These are phyloP conservation scores for Trichoderma sp. DNA, from an alignment of 2,329 filamentous ascomycete species.

Conservation along the genomic window DNA sequence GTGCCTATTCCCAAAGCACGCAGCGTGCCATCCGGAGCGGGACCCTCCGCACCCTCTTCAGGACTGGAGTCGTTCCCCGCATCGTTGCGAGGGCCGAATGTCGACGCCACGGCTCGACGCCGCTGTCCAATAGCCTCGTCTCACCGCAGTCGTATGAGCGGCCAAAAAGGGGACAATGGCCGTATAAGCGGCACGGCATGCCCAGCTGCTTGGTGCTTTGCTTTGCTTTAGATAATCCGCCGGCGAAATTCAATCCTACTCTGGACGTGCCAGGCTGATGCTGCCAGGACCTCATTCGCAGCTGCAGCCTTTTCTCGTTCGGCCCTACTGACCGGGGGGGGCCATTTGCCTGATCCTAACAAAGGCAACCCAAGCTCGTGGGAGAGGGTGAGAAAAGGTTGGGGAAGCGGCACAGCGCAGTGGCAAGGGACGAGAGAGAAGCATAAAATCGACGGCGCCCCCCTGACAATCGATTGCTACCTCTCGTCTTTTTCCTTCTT, in stretches of 20 bases:
- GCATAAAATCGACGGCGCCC: conserved; percentile 15
- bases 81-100: conserved; percentile 16
- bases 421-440: conserved; percentile 1
- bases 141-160: conserved; percentile 8
- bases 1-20: conserved; percentile 6
- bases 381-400: not conserved
- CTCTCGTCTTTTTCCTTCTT: not conserved
- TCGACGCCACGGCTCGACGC: conserved; percentile 9
- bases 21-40: not conserved
- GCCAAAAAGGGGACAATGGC: not conserved
- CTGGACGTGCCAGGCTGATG: conserved; percentile 11
- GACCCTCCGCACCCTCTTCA: conserved; percentile 14
- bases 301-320: not conserved
- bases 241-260: conserved; percentile 16
- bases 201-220: conserved; percentile 1
- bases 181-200: conserved; percentile 20
- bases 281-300: conserved; percentile 12
- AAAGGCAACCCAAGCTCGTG: not conserved
- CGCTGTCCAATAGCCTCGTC: conserved; percentile 16
- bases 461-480: conserved; percentile 1
- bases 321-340: conserved; percentile 22
- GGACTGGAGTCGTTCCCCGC: conserved; percentile 15
- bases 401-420: conserved; percentile 9
- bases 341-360: not conserved
- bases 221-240: conserved; percentile 18